These are phyloP conservation scores for Cordyceps sp. DNA, from an alignment of 2,329 filamentous ascomycete genomes.

Conservation along the genomic window DNA sequence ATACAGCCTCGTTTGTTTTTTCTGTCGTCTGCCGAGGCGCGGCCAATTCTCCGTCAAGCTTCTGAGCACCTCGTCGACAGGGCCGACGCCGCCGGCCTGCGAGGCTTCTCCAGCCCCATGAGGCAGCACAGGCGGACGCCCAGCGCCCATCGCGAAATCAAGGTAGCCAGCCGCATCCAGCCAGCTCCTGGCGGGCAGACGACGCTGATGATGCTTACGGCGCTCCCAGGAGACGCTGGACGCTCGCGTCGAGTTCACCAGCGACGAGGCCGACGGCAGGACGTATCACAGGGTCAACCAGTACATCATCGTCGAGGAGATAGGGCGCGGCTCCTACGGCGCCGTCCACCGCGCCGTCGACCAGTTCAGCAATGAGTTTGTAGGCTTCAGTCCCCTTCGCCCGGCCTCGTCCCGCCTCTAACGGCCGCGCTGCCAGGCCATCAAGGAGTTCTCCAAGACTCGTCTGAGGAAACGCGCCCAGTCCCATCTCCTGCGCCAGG, in stretches of 20 bases:
- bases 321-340: constrained; percentile 91
- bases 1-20: too few relatives aligned
- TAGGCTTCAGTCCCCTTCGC: constrained; percentile 25
- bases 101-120: constrained; percentile 33
- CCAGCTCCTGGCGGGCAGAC: neutral
- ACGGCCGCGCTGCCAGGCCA: too few relatives aligned
- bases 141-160: constrained; percentile 39
- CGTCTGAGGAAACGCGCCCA: constrained; percentile 79
- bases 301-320: constrained; percentile 86
- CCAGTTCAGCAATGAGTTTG: constrained; percentile 85
- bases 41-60: too few relatives aligned
- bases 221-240: constrained; percentile 66
- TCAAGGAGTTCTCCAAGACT: constrained; percentile 96
- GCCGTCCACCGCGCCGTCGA: constrained; percentile 82
- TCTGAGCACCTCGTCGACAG: too few relatives aligned
- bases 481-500: constrained; percentile 59
- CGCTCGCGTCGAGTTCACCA: constrained; percentile 73
- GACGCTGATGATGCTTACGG: neutral
- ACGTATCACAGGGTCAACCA: constrained; percentile 85
- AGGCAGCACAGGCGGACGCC: constrained; percentile 41
- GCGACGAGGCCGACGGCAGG: constrained; percentile 65
- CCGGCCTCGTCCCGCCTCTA: constrained; percentile 1
- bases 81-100: constrained; percentile 22
- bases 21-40: too few relatives aligned
- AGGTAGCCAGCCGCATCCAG: too few relatives aligned